Evolutionary conservation across 352 stramenopile species (phyloP).

Genomic region (Phytopythium helicoides): DNA sequence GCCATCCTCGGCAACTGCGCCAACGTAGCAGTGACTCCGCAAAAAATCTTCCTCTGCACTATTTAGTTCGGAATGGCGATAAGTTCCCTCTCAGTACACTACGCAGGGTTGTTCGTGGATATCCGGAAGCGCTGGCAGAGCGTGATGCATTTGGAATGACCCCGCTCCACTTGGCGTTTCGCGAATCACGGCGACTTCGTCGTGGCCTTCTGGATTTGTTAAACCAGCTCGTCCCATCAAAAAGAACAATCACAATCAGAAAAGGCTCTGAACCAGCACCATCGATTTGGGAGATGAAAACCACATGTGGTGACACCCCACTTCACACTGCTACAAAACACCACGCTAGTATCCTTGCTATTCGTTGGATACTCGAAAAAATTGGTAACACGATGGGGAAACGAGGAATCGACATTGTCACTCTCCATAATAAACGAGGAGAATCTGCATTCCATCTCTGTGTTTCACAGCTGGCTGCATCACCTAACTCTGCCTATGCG

Average conservation of each 20-base stretch:
- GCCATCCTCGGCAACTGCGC: conserved; percentile 47
- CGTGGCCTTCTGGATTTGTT: conserved; percentile 16
- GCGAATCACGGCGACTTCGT: conserved; percentile 21
- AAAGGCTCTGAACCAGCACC: neutral
- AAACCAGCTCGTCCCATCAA: conserved; percentile 19
- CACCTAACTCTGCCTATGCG: conserved; percentile 13
- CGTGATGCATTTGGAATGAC: conserved; percentile 58
- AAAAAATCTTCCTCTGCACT: conserved; percentile 52
- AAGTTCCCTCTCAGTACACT: conserved; percentile 32
- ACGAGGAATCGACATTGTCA: conserved; percentile 1
- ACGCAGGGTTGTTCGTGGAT: conserved; percentile 31
- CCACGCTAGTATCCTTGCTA: conserved; percentile 26
- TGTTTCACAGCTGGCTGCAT: conserved; percentile 27
- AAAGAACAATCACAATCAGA: neutral
- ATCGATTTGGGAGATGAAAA: conserved; percentile 17
- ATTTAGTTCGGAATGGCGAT: conserved; percentile 38
- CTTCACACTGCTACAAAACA: conserved; percentile 37
- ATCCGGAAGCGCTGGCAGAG: conserved; percentile 33
- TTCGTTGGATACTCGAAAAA: conserved; percentile 37
- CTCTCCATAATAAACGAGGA: conserved; percentile 31
- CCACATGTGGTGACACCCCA: conserved; percentile 30
- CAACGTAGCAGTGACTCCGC: conserved; percentile 41
- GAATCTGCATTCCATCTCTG: conserved; percentile 43
- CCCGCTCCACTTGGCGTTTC: conserved; percentile 58
- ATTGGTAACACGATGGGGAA: conserved; percentile 3